Base-by-base conservation (phyloP, 2,329 filamentous ascomycete genomes). In the Cercospora sp. region DNA sequence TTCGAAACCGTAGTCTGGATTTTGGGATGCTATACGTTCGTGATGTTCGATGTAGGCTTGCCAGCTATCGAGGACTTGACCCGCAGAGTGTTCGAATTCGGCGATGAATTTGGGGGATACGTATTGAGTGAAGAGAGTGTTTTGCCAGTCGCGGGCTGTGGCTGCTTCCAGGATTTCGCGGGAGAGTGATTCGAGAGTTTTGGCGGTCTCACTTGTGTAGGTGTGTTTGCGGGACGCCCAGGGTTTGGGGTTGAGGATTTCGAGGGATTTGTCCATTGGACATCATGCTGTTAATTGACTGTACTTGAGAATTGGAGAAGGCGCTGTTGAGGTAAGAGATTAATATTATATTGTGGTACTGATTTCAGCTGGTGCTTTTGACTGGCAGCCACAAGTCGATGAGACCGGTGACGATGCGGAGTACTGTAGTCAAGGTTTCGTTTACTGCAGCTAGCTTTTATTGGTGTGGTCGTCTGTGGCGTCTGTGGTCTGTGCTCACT, bases 1-100 rank as follows among this genome's bases (percentile, higher is more conserved):
- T 30, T 69, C 65, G 45, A 71, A 71, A 1, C 62, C 57, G 53
- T 71, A 67, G 7, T 55, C 65, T n/a, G 67, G 66, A 32, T 69
- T 67, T 12, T 61, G 57, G 16, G 55, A 34, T 2, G 61, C 67
- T 4, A 67, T 59, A 3, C 63, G 28, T 9, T 65, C 53, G 51
- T 69, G 69, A 21, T 65, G 37, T 13, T 65, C 62, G 3, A 69
- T 30, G 45, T 67, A 69, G 6, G 55, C 58, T 9, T 57, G 18
- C 69, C 69, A 71, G 18, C 66, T 67, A 45, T 67, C 51, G 6
- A 69, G 61, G 9, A 59, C 28, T 34, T 63, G 24, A 3, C 69
- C 67, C 0, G 51, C 63, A 0, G 65, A 53, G 18, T 69, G 67
- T n/a, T 71, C 69, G 21, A 71, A 69, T 40, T 67, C 69, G 13